Conservation (phyloP, 345 rosid species). For the Ceriops tagal region DNA sequence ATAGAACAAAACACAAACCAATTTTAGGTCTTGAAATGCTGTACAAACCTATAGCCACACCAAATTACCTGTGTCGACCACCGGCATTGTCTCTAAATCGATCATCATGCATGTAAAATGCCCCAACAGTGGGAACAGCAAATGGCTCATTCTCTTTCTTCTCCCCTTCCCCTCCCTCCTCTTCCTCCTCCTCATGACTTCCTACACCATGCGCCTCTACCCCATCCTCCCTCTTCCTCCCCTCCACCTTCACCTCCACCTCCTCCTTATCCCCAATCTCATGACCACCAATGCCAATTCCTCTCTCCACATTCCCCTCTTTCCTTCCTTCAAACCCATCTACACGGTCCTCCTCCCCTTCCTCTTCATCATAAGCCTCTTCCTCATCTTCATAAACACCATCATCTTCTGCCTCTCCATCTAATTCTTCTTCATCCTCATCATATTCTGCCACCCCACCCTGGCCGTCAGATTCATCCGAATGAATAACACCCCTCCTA, state of each 20-base stretch:
- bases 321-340: constrained; percentile 24
- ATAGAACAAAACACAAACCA: not conserved
- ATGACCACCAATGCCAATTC: constrained; percentile 5
- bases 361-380: constrained; percentile 40
- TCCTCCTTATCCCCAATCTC: constrained; percentile 11
- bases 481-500: constrained; percentile 41
- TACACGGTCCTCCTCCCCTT: constrained; percentile 21
- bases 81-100: constrained; percentile 63
- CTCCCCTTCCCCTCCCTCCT: constrained; percentile 40
- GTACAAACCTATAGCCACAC: not conserved
- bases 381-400: constrained; percentile 35
- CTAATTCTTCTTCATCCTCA: constrained; percentile 41
- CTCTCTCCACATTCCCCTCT: constrained; percentile 31
- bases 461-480: constrained; percentile 68
- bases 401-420: constrained; percentile 35
- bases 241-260: constrained; percentile 24
- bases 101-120: constrained; percentile 98
- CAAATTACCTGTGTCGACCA: constrained; percentile 58
- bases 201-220: constrained; percentile 16
- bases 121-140: constrained; percentile 96
- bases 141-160: constrained; percentile 77
- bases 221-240: constrained; percentile 25
- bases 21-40: not conserved
- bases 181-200: constrained; percentile 28
- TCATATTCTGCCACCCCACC: constrained; percentile 61